A percentile compares a stretch with the other conserved stretches of the same genome.
Evolutionary conservation across 1,139 yeast species (phyloP).

Genomic region (Saccharomyces uvarum): DNA sequence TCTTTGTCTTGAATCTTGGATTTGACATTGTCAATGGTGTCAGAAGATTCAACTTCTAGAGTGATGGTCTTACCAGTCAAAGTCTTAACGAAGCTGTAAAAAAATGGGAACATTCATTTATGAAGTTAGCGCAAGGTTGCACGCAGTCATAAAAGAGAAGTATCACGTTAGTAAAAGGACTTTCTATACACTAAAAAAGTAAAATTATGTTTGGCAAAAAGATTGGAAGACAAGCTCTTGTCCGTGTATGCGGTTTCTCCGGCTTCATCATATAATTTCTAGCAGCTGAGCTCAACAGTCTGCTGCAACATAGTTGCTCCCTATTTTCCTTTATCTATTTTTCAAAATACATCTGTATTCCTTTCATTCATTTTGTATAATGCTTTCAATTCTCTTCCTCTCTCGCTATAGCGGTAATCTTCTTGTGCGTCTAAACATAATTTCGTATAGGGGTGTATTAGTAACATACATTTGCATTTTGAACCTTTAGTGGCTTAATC

Average conservation of each 20-base stretch:
- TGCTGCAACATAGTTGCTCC: too few species aligned
- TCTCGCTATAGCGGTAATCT: not conserved
- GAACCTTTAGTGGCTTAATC: conserved; percentile 26
- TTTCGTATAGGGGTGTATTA: not conserved
- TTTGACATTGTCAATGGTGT: conserved; percentile 90
- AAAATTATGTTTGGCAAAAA: not conserved
- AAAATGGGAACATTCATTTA: not conserved
- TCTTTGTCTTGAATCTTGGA: conserved; percentile 91
- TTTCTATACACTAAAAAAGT: not conserved
- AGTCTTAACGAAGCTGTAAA: conserved; percentile 75
- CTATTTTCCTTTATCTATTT: not conserved
- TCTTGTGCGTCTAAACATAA: not conserved
- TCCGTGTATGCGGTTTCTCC: not conserved
- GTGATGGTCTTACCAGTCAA: conserved; percentile 87
- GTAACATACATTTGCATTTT: conserved; percentile 33
- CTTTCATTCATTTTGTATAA: conserved; percentile 6
- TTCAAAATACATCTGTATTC: conserved; percentile 31
- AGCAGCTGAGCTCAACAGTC: too few species aligned
- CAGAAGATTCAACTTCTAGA: conserved; percentile 90
- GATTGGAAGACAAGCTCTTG: not conserved
- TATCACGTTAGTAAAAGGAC: not conserved
- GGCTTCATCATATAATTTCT: not conserved
- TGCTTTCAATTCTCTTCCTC: not conserved
- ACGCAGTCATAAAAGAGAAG: not conserved
- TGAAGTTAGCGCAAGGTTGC: conserved; percentile 16